phyloP scores from a whole-genome alignment of 2,329 filamentous ascomycete genomes.

The Aspergillus sp. region DNA sequence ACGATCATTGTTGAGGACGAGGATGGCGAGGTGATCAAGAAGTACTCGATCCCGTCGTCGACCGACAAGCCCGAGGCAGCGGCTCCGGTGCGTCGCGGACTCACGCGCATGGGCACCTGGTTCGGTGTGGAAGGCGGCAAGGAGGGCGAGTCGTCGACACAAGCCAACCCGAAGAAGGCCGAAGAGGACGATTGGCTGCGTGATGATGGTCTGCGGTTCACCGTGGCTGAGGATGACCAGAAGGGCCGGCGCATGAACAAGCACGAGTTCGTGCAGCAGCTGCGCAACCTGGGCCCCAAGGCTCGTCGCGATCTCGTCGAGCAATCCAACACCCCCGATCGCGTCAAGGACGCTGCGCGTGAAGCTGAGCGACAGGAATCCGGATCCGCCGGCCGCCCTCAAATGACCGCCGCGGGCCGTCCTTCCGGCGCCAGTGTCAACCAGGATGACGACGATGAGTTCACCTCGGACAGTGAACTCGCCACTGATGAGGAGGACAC shows the following conservation, averaged over 20 bases:
- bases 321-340: constrained; percentile 40
- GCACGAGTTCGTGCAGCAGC: constrained; percentile 62
- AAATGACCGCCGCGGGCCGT: constrained; percentile 7
- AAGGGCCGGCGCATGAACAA: constrained; percentile 59
- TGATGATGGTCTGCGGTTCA: constrained; percentile 61
- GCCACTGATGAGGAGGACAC: constrained; percentile 25
- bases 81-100: constrained; percentile 48
- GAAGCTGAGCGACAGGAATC: constrained; percentile 25
- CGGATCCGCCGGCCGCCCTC: constrained; percentile 16
- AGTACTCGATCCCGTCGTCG: constrained; percentile 60
- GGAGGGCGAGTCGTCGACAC: constrained; percentile 29
- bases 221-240: constrained; percentile 48
- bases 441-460: constrained; percentile 17
- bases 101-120: constrained; percentile 62
- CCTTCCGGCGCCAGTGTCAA: constrained; percentile 8
- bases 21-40: constrained; percentile 67
- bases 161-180: constrained; percentile 26
- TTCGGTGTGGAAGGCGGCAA: constrained; percentile 39
- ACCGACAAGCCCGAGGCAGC: constrained; percentile 26
- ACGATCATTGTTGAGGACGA: constrained; percentile 71
- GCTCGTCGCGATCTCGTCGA: constrained; percentile 49
- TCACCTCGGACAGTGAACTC: constrained; percentile 24
- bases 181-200: constrained; percentile 32
- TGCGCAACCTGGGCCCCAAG: constrained; percentile 60
- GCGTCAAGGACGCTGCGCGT: constrained; percentile 38